A percentile compares a stretch with the other conserved stretches of the same genome.
Conservation (phyloP, 2,329 filamentous ascomycete genomes). For the Aureobasidium sp. region DNA sequence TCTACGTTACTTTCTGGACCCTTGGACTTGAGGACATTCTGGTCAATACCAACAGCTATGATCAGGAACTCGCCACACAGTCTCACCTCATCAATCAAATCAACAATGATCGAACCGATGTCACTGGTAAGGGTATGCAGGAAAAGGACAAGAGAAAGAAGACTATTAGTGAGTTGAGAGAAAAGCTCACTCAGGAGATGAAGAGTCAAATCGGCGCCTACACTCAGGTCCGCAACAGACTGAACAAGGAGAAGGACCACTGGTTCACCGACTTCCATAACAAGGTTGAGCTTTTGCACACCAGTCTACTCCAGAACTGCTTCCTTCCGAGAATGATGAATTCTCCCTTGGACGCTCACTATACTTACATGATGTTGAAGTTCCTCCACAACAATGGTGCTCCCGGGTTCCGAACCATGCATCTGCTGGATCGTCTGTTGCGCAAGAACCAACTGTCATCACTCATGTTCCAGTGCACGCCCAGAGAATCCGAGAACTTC, state of each 20-base stretch:
- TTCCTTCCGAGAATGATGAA: conserved; percentile 81
- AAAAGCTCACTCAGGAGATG: conserved; percentile 65
- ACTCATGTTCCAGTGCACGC: conserved; percentile 82
- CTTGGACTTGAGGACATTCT: conserved; percentile 75
- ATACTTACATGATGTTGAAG: conserved; percentile 77
- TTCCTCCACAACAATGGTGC: conserved; percentile 79
- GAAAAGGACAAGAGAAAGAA: conserved; percentile 66
- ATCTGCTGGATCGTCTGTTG: conserved; percentile 78
- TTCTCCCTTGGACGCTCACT: conserved; percentile 82
- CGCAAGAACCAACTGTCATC: conserved; percentile 71
- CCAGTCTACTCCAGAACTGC: conserved; percentile 79
- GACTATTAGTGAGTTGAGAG: conserved; percentile 59
- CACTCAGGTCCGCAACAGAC: conserved; percentile 58
- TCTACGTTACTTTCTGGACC: conserved; percentile 91
- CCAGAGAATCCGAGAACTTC: conserved; percentile 87
- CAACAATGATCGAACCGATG: conserved; percentile 64
- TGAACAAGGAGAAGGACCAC: conserved; percentile 66
- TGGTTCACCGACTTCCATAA: conserved; percentile 67
- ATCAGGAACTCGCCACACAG: conserved; percentile 63
- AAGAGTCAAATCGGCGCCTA: conserved; percentile 62
- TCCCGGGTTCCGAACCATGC: conserved; percentile 78
- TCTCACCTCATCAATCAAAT: conserved; percentile 61
- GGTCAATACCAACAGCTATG: conserved; percentile 70
- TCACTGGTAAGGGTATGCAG: conserved; percentile 57
- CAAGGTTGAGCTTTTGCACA: conserved; percentile 61